Base-by-base conservation (phyloP, 2,329 filamentous ascomycete genomes). In the Aschersonia sp. region DNA sequence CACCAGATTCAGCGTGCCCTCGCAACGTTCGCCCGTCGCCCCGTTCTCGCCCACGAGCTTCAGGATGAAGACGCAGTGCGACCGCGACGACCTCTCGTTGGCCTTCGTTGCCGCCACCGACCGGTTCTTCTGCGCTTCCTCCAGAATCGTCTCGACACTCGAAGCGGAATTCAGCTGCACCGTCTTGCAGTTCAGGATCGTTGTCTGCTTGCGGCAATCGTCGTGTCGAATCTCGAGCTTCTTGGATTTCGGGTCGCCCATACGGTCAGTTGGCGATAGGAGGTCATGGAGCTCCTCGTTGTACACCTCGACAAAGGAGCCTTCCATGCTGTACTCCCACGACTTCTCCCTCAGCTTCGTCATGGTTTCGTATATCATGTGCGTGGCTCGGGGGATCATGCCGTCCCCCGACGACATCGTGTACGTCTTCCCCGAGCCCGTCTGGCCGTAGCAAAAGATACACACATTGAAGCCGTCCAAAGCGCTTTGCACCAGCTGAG, bases 371-470 rank as follows among this genome's bases (percentile, higher is more conserved):
- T 96, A 96, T 53, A 98, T 95, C 71, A 97, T 91, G 54, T 86
- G 79, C 5, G 94, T 92, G 3, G 92, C 89, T 5, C 85, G 79
- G 1, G 92, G 91, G 50, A 98, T 98, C 84, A 98, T 96, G 55
- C 92, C 92, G 56, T 96, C 87, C 2, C 72, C 66, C 1, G 83
- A 85, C 7, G 86, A 94, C 92, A 98, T 98, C 4, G 92, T 97
- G 61, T 84, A 86, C 0, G 92, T 98, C 72, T 98, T 98, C 51
- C 92, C 92, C 20, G 89, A 92, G 3, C 92, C 92, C 0, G 92
- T 98, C 65, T 98, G 92, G 43, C 92, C 92, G 60, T 98, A 98
- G 61, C 89, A 96, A 68, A 98, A 95, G 53, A 98, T 97, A 65
- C 91, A 97, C 46, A 98, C 92, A 56, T 97, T 98, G 70, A 95